Evolutionary conservation across 352 stramenopile species (phyloP).

Genomic region (Nothophytophthora sp.): DNA sequence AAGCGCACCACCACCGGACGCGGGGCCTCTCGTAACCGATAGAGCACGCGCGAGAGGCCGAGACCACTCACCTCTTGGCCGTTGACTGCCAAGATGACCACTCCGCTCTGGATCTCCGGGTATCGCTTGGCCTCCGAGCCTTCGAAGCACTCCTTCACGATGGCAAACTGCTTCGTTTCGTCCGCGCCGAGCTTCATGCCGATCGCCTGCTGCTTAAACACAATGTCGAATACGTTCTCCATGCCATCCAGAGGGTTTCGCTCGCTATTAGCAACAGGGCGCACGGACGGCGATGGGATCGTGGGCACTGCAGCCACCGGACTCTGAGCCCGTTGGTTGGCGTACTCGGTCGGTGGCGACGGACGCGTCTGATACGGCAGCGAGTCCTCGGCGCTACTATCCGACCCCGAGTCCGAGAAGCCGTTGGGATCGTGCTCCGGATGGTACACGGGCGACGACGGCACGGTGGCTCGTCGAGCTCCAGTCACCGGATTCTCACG

Average conservation of each 20-base stretch:
- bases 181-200: constrained; percentile 81
- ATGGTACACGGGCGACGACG: constrained; percentile 19
- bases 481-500: constrained; percentile 17
- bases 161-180: constrained; percentile 66
- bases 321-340: constrained; percentile 20
- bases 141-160: constrained; percentile 86
- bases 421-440: constrained; percentile 31
- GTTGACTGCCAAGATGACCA: constrained; percentile 84
- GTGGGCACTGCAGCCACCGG: constrained; percentile 21
- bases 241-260: constrained; percentile 55
- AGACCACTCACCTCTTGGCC: constrained; percentile 75
- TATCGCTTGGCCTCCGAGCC: constrained; percentile 72
- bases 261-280: too few species aligned
- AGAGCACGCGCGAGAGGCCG: constrained; percentile 71
- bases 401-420: constrained; percentile 59
- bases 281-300: constrained; percentile 24
- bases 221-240: constrained; percentile 83
- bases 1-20: constrained; percentile 85
- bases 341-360: constrained; percentile 21
- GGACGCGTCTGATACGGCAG: constrained; percentile 19
- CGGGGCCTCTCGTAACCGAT: constrained; percentile 73
- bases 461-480: constrained; percentile 10
- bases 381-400: constrained; percentile 46
- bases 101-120: constrained; percentile 76
- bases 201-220: constrained; percentile 87